Evolutionary conservation across 495 filamentous ascomycete species (phyloP), one percentile per base, ranked within the genome.

Genomic region (Aspergillus taichungensis): DNA sequence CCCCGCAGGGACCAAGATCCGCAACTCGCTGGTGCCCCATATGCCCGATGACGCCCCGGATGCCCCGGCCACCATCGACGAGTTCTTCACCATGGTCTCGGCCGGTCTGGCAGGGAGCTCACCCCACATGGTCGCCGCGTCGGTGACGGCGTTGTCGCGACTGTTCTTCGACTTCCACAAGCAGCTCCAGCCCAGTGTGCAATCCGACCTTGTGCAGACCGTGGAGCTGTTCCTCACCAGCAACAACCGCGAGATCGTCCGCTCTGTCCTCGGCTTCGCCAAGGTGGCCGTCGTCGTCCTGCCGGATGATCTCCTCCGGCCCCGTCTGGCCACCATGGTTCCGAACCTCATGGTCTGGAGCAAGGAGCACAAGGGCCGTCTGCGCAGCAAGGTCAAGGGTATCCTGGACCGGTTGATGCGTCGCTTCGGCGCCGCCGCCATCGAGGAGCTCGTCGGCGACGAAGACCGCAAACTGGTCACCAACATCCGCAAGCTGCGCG

Each of bases 41-140:
- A 91, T 96, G 86, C 75, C 84, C 5, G 67, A 78, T 30, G 76
- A 91, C 59, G 81, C 88, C 2, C 84, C 88, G n/a, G 66, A 76
- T 42, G 88, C 82, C 3, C 59, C 74, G 10, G 90, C 91, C 6
- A 84, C 74, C 10, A 73, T 97, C 27, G 90, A 96, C 53, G 92
- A 97, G 60, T 96, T 94, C 64, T 87, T 96, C 75, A 95, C 89
- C 34, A 98, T 98, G 91, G 83, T 98, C 30, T 90, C 86, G 38
- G 94, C 92, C 13, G 92, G 94, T 62, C 78, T 98, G 29, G 92
- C 91, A 1, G 91, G 88, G 34, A 80, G 74, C 47, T 86, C 88
- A 12, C 89, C 92, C 32, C 92, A 97, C 67, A 95, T 95, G 87
- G 83, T 96, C 47, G 90, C 85, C 6, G 92, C 92, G 5, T 85